These are phyloP conservation scores for Castanea mollissima DNA, from an alignment of 306 rosid genomes.

Conservation along the genomic window DNA sequence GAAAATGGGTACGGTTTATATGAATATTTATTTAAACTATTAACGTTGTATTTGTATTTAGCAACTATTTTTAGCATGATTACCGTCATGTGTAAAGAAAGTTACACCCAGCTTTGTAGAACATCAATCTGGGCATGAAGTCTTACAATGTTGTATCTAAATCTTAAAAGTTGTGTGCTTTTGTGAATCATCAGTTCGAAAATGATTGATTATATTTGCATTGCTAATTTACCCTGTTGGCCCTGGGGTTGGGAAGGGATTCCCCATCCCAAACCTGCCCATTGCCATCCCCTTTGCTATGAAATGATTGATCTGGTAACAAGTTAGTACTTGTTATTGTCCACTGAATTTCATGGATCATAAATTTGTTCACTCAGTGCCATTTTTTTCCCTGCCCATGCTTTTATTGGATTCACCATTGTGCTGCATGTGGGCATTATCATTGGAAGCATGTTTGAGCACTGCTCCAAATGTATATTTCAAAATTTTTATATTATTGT, in stretches of 20 bases:
- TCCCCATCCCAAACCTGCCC: not conserved
- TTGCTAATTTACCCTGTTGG: not conserved
- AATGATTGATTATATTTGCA: not conserved
- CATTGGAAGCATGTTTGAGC: not conserved
- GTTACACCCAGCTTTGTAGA: not conserved
- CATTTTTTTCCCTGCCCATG: not conserved
- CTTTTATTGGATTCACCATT: not conserved
- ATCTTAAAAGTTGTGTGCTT: not conserved
- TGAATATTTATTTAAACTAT: constrained; percentile 7
- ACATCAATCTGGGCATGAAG: not conserved
- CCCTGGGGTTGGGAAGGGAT: not conserved
- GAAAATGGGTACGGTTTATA: constrained; percentile 76
- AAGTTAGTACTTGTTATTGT: not conserved
- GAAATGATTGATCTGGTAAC: not conserved
- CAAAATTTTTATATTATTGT: not conserved
- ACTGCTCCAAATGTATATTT: not conserved
- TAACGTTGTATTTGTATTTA: not conserved
- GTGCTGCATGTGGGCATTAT: not conserved
- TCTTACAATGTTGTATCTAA: not conserved
- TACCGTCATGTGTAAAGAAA: not conserved
- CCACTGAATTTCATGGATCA: not conserved
- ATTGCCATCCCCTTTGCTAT: not conserved
- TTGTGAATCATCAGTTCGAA: not conserved
- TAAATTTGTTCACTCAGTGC: not conserved
- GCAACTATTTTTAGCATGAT: not conserved